Evolutionary conservation across 495 filamentous ascomycete genomes (phyloP), one percentile per base, ranked within the genome.

Genomic region (Neurospora sp.): DNA sequence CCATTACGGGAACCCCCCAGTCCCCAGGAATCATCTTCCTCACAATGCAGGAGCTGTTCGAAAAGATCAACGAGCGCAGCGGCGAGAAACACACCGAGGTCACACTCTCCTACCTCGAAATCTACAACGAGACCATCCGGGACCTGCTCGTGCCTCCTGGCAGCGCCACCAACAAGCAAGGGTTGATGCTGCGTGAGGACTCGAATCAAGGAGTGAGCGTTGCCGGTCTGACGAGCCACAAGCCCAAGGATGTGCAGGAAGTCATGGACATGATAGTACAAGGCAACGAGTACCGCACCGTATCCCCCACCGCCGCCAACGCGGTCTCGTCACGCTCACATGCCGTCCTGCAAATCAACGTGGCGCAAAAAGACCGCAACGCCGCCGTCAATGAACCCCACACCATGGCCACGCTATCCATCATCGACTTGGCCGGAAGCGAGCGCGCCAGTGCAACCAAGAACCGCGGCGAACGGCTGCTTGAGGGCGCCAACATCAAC

Each of bases 221-320:
- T 3, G 86, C 94, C 17, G 96, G 96, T 1, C 86, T 99, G 59
- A 96, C 94, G 17, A 97, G 93, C 76, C 94, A 98, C 79, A 91
- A 93, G 73, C 94, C 94, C 9, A 91, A 83, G 72, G 83, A 88
- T 74, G 96, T 98, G 42, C 89, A 95, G 78, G 89, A 98, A 78
- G 96, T 99, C 72, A 99, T 99, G 96, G 94, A 98, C 79, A 98
- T 99, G 91, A 98, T 99, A 77, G 89, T 99, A 74, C 88, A 90
- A 79, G 96, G 96, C 39, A 99, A 99, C 80, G 93, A 96, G 75
- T 93, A 90, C 78, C 90, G 96, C 21, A 99, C 96, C 17, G 96
- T 98, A 83, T 98, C 96, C 2, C 96, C 96, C 3, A 99, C 96
- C 13, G 96, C 94, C 82, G 96, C 96, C 66, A 99, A 99, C 81